These are phyloP conservation scores for Malus hybrid DNA, from an alignment of 331 rosid genomes.

Conservation along the genomic window DNA sequence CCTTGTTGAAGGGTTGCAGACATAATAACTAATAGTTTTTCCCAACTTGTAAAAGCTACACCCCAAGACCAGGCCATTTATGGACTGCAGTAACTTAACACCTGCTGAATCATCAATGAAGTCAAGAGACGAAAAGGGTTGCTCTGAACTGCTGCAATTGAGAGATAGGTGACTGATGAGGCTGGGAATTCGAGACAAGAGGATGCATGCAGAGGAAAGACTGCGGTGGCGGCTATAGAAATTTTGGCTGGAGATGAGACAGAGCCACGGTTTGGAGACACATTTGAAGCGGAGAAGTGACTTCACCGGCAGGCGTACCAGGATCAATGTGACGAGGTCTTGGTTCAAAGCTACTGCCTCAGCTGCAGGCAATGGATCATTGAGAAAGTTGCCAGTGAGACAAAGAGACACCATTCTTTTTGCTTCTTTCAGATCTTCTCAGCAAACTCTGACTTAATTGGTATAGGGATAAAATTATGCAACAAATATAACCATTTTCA, in stretches of 20 bases:
- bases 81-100: slow-evolving; percentile 14
- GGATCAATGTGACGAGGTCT: slow-evolving; percentile 13
- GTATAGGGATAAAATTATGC: too few species aligned
- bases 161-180: slow-evolving; percentile 8
- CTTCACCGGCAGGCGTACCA: slow-evolving; percentile 13
- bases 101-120: slow-evolving; percentile 6
- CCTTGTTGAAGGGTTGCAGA: slow-evolving; percentile 23
- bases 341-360: slow-evolving; percentile 7
- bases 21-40: background rate
- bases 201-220: background rate
- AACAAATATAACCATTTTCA: too few species aligned
- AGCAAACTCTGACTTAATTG: background rate
- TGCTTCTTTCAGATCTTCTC: background rate
- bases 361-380: background rate
- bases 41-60: background rate
- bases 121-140: slow-evolving; percentile 5
- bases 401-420: background rate
- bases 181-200: background rate
- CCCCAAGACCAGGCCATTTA: slow-evolving; percentile 20
- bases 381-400: background rate
- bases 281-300: slow-evolving; percentile 25
- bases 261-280: slow-evolving; percentile 23
- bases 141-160: background rate
- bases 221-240: slow-evolving; percentile 7
- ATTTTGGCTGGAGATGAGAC: slow-evolving; percentile 4